These are phyloP conservation scores for Phytopythium cucurbitacearum DNA, from an alignment of 352 stramenopile genomes.

Conservation along the genomic window DNA sequence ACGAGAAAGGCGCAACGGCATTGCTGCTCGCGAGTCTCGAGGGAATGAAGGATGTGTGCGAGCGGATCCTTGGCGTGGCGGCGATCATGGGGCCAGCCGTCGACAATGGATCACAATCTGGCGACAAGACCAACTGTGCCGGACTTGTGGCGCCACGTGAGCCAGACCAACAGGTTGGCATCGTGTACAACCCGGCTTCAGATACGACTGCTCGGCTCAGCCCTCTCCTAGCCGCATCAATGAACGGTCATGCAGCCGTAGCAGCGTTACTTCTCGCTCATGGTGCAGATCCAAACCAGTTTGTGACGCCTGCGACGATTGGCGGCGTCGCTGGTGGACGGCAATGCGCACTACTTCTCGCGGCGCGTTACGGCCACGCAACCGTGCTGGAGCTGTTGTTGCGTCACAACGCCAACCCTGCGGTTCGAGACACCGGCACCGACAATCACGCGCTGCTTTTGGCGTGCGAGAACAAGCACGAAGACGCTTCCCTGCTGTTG, in stretches of 20 bases:
- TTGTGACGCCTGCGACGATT: conserved; percentile 12
- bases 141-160: background rate
- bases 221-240: conserved; percentile 58
- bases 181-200: conserved; percentile 67
- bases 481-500: conserved; percentile 47
- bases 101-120: too few relatives aligned
- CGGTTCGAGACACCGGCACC: conserved; percentile 27
- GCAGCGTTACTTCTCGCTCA: conserved; percentile 39
- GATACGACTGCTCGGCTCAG: conserved; percentile 57
- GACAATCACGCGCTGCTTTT: conserved; percentile 49
- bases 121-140: background rate
- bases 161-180: conserved; percentile 48
- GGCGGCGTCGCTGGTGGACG: conserved; percentile 1
- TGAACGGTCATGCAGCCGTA: conserved; percentile 68
- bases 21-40: conserved; percentile 71
- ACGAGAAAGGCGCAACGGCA: conserved; percentile 70
- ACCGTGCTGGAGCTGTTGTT: conserved; percentile 79
- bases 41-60: conserved; percentile 39
- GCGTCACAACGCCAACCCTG: conserved; percentile 27
- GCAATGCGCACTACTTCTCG: conserved; percentile 83
- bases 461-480: conserved; percentile 44
- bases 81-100: background rate
- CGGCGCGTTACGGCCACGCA: conserved; percentile 90
- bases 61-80: conserved; percentile 26
- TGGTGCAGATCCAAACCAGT: conserved; percentile 18